Evolutionary conservation across 306 rosid genomes (phyloP).

Genomic region (Potentilla sterilis): DNA sequence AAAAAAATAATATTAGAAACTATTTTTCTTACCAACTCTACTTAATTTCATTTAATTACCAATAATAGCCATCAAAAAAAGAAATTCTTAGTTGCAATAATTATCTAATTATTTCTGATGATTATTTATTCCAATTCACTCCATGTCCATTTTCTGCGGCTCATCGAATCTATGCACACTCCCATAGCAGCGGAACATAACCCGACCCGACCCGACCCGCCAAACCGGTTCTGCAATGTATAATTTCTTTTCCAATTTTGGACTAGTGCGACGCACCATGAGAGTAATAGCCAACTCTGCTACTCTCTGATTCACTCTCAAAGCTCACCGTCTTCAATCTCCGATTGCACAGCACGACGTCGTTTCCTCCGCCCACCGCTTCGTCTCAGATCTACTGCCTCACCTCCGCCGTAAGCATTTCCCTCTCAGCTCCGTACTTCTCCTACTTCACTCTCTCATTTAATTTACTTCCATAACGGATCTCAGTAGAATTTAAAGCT

Average conservation of each 20-base stretch:
- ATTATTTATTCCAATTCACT: background rate
- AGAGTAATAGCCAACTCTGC: background rate
- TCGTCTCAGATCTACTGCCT: constrained; percentile 2
- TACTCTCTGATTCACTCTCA: background rate
- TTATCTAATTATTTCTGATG: too few relatives aligned
- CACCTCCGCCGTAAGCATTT: constrained; percentile 1
- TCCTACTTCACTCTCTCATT: background rate
- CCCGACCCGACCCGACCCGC: constrained; percentile 11
- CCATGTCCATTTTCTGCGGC: background rate
- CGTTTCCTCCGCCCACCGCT: background rate
- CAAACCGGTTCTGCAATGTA: background rate
- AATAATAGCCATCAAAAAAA: background rate
- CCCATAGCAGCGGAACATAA: background rate
- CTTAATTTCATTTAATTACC: background rate
- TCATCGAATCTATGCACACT: background rate
- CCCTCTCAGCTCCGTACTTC: background rate
- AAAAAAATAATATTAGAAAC: too few relatives aligned
- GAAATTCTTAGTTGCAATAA: too few relatives aligned
- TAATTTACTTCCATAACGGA: background rate
- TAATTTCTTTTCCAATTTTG: background rate
- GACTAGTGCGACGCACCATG: background rate
- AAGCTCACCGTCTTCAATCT: constrained; percentile 2
- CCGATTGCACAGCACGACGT: background rate
- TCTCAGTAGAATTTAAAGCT: constrained; percentile 14
- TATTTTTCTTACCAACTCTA: too few relatives aligned